phyloP scores from a whole-genome alignment of 441 rosid species.

The Pelargonium australe region DNA sequence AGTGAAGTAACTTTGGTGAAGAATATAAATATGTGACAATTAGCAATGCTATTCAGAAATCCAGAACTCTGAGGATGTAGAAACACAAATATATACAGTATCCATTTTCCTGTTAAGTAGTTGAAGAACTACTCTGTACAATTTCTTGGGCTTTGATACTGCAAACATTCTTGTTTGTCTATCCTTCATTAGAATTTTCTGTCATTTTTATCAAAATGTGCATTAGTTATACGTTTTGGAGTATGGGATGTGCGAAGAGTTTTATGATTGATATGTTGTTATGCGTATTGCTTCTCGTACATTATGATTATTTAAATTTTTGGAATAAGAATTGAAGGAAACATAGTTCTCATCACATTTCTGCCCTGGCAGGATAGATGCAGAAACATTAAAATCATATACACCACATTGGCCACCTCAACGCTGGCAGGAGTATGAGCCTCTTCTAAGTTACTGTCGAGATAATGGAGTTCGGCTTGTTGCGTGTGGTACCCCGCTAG shows the following conservation, averaged over 20 bases:
- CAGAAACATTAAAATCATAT: constrained; percentile 56
- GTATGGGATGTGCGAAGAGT: not conserved
- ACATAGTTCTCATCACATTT: not conserved
- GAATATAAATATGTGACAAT: not conserved
- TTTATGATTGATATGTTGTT: not conserved
- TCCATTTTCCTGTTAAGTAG: not conserved
- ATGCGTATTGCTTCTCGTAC: not conserved
- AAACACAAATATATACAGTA: not conserved
- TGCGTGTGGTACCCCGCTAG: constrained; percentile 85
- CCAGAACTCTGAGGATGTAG: not conserved
- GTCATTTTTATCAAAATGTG: not conserved
- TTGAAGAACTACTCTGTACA: not conserved
- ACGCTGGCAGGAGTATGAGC: constrained; percentile 80
- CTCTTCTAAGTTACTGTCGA: constrained; percentile 70
- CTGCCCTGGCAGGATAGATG: constrained; percentile 56
- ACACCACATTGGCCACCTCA: constrained; percentile 62
- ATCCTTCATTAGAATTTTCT: not conserved
- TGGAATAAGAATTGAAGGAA: not conserved
- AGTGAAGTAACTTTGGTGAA: not conserved
- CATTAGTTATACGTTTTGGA: not conserved
- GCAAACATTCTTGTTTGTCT: not conserved
- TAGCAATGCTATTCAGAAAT: not conserved
- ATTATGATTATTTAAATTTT: not conserved
- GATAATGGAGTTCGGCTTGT: constrained; percentile 62
- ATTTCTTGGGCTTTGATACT: not conserved